These are phyloP conservation scores for Alternaria sp. DNA, from an alignment of 2,329 filamentous ascomycete species.

Conservation along the genomic window DNA sequence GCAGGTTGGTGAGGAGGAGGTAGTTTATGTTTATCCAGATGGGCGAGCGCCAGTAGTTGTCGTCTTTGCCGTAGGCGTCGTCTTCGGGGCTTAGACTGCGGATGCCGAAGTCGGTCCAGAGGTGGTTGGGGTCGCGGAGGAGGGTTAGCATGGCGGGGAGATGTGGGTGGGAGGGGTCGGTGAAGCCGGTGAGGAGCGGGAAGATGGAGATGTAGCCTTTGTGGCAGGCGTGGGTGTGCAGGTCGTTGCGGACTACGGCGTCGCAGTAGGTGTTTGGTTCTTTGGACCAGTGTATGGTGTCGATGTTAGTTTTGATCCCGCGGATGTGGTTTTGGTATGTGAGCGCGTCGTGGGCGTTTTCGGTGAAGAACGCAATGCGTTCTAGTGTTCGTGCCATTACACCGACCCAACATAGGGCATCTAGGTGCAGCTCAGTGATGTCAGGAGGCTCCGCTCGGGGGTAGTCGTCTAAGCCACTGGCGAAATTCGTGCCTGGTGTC, in stretches of 20 bases:
- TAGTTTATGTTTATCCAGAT: conserved; percentile 99
- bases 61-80: conserved; percentile 79
- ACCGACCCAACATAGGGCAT: conserved; percentile 95
- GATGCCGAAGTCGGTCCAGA: conserved; percentile 86
- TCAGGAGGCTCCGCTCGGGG: conserved; percentile 89
- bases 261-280: conserved; percentile 84
- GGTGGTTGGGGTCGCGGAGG: conserved; percentile 76
- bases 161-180: conserved; percentile 74
- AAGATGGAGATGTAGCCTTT: conserved; percentile 93
- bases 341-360: conserved; percentile 71
- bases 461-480: conserved; percentile 93
- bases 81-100: conserved; percentile 83
- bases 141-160: conserved; percentile 76
- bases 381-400: conserved; percentile 83
- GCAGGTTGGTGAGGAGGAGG: conserved; percentile 77
- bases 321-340: conserved; percentile 72
- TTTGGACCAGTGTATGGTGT: conserved; percentile 90
- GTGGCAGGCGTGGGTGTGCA: conserved; percentile 83
- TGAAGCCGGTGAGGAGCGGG: conserved; percentile 82
- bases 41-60: conserved; percentile 96
- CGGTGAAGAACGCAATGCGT: conserved; percentile 76
- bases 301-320: conserved; percentile 80
- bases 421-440: conserved; percentile 88
- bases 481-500: conserved; percentile 79
- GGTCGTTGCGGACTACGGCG: conserved; percentile 85